Conservation (phyloP, 2,329 filamentous ascomycete genomes). For the Mariannaea elegans region DNA sequence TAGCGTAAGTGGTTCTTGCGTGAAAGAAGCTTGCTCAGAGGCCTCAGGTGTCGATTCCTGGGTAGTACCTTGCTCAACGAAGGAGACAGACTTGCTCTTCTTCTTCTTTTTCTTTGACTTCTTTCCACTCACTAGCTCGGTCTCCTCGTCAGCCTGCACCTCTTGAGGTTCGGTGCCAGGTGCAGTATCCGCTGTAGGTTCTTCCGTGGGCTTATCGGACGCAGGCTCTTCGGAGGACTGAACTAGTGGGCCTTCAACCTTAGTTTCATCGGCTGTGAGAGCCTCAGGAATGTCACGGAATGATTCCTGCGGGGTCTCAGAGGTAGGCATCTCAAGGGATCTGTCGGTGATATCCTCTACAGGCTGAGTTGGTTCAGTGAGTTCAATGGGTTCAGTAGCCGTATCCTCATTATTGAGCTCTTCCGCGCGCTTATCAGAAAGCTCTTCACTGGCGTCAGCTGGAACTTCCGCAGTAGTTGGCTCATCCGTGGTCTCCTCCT, state of each 20-base stretch:
- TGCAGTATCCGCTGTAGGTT: background rate
- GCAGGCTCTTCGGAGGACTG: background rate
- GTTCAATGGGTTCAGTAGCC: background rate
- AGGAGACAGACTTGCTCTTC: conserved; percentile 40
- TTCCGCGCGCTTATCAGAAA: background rate
- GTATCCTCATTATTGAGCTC: background rate
- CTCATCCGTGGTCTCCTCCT: conserved; percentile 6
- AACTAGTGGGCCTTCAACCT: background rate
- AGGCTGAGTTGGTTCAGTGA: background rate
- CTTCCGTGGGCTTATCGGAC: background rate
- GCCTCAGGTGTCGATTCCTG: conserved; percentile 20
- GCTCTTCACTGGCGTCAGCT: background rate
- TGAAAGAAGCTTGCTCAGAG: conserved; percentile 9
- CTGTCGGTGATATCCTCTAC: conserved; percentile 1
- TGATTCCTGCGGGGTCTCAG: conserved; percentile 3
- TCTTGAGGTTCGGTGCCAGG: conserved; percentile 9
- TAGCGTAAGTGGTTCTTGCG: conserved; percentile 19
- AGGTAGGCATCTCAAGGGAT: background rate
- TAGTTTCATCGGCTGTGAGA: conserved; percentile 13
- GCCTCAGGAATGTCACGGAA: background rate
- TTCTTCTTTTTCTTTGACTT: conserved; percentile 44
- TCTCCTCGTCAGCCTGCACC: conserved; percentile 31
- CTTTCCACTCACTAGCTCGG: conserved; percentile 28
- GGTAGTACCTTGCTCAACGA: conserved; percentile 21
- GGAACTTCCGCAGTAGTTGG: conserved; percentile 5